A percentile compares a stretch with the other conserved stretches of the same genome.
These are phyloP conservation scores for Nosema muscidifuracis DNA, from an alignment of 371 early-diverging fungal species.

Conservation along the genomic window DNA sequence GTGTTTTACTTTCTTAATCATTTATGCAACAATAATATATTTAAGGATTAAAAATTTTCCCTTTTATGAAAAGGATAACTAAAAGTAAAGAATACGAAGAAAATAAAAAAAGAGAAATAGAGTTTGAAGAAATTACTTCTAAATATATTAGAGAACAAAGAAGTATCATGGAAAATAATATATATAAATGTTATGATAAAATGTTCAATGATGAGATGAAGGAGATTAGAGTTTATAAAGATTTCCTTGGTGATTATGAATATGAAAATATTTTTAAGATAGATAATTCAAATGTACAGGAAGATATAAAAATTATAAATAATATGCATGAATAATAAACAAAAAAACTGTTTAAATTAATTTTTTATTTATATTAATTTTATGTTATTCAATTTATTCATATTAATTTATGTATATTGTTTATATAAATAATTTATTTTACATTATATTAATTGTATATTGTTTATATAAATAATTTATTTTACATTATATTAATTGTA, in stretches of 20 bases:
- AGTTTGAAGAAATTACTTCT: not conserved
- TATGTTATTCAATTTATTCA: no score
- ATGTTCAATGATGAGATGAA: constrained; percentile 15
- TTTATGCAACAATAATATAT: not conserved
- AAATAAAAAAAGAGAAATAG: not conserved
- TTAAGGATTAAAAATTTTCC: not conserved
- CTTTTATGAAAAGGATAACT: constrained; percentile 8
- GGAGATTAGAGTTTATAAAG: constrained; percentile 12
- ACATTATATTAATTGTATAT: no score
- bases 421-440: no score
- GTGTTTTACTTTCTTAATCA: not conserved
- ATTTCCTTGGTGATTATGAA: not conserved
- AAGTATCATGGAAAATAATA: not conserved
- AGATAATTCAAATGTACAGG: not conserved
- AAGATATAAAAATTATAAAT: constrained; percentile 7
- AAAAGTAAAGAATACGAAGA: constrained; percentile 8
- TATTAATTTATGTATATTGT: no score
- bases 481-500: no score
- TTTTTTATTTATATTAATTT: no score
- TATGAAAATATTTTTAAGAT: constrained; percentile 14
- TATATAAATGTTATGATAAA: constrained; percentile 8
- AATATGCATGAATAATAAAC: no score
- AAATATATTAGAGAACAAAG: not conserved
- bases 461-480: no score
- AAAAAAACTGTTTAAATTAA: no score